Evolutionary conservation across 805 yeast genomes (phyloP).

Genomic region (Metschnikowia bowlesiae): DNA sequence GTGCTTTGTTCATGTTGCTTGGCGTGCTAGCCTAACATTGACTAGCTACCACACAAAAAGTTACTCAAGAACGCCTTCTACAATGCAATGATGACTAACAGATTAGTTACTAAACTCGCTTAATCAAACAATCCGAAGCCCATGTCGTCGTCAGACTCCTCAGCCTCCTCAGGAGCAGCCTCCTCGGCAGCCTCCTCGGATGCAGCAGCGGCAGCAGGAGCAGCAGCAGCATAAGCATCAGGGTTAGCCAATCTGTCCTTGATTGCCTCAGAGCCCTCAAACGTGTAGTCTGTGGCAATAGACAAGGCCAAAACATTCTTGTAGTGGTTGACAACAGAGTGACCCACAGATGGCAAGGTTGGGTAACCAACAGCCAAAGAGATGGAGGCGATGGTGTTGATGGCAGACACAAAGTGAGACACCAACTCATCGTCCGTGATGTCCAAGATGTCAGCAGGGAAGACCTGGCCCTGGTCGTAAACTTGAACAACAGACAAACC

Average conservation of each 20-base stretch:
- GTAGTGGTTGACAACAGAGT: slow-evolving; percentile 98
- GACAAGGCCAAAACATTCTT: slow-evolving; percentile 97
- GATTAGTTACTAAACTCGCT: slow-evolving; percentile 21
- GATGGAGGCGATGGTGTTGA: slow-evolving; percentile 89
- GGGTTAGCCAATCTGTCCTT: slow-evolving; percentile 99
- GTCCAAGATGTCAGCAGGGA: slow-evolving; percentile 95
- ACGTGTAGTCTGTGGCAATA: slow-evolving; percentile 97
- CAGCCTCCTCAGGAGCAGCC: slow-evolving; percentile 68
- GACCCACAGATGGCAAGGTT: slow-evolving; percentile 98
- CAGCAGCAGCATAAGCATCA: slow-evolving; percentile 99
- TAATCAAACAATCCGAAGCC: slow-evolving; percentile 99
- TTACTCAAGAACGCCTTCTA: not conserved
- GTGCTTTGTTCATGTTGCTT: too few species aligned
- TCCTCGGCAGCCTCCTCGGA: slow-evolving; percentile 60
- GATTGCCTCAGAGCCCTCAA: slow-evolving; percentile 98
- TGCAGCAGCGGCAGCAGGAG: slow-evolving; percentile 88
- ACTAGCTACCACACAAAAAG: too few species aligned
- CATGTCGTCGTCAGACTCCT: slow-evolving; percentile 78
- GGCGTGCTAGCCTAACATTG: too few species aligned
- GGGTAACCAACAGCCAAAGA: slow-evolving; percentile 99
- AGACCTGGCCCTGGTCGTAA: slow-evolving; percentile 97
- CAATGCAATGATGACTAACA: not conserved
- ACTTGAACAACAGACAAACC: slow-evolving; percentile 97
- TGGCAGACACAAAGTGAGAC: slow-evolving; percentile 86
- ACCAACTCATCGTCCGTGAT: slow-evolving; percentile 97